Percentiles rank a stretch among this genome's conserved stretches.
Conservation (phyloP, 768 basidiomycete species). For the Termitomyces sp. region DNA sequence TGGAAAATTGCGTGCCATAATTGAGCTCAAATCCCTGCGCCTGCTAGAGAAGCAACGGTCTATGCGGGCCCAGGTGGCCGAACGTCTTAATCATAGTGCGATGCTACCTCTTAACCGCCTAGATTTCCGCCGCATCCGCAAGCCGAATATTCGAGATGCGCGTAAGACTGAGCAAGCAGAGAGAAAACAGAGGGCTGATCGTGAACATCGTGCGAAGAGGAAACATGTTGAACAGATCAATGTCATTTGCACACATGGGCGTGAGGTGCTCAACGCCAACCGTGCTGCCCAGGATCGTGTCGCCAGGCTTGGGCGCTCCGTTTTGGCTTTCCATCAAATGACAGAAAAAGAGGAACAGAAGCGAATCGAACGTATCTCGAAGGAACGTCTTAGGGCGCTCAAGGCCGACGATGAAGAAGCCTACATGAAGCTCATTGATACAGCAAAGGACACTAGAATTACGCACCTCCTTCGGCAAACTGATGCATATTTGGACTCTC, state of each 20-base stretch:
- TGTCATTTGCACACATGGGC: constrained; percentile 81
- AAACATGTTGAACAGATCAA: constrained; percentile 93
- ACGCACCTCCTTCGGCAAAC: constrained; percentile 94
- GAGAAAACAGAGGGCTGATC: constrained; percentile 84
- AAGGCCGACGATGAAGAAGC: constrained; percentile 99
- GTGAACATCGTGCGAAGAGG: constrained; percentile 92
- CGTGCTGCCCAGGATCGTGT: constrained; percentile 60
- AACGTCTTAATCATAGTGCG: constrained; percentile 82
- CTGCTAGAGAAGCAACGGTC: constrained; percentile 90
- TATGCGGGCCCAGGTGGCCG: constrained; percentile 79
- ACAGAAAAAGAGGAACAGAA: constrained; percentile 99
- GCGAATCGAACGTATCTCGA: constrained; percentile 89
- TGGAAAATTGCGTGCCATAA: constrained; percentile 83
- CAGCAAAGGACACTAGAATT: constrained; percentile 98
- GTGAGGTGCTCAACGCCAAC: constrained; percentile 64
- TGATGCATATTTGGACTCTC: constrained; percentile 89
- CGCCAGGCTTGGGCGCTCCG: constrained; percentile 70
- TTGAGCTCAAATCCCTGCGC: constrained; percentile 88
- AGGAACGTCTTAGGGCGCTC: constrained; percentile 96
- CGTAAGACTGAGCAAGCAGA: constrained; percentile 86
- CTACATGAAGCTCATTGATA: constrained; percentile 99
- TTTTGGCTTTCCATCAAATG: constrained; percentile 78
- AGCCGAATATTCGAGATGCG: constrained; percentile 84
- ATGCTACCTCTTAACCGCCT: constrained; percentile 87
- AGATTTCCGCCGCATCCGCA: constrained; percentile 84